phyloP scores from a whole-genome alignment of 2,329 filamentous ascomycete genomes.

The Alternaria solani region DNA sequence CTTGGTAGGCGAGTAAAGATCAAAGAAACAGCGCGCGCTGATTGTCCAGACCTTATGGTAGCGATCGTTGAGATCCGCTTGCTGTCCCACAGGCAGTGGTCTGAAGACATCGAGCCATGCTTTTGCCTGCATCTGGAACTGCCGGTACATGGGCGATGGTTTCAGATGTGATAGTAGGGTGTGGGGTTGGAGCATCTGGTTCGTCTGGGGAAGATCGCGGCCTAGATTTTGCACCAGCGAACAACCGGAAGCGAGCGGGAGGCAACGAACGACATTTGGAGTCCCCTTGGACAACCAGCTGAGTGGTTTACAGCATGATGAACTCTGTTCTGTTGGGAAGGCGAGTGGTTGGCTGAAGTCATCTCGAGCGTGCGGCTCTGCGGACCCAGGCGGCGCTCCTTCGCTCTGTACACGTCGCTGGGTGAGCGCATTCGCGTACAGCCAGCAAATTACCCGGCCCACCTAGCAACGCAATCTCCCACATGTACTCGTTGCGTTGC shows the following conservation, averaged over 20 bases:
- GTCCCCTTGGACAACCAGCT: constrained; percentile 2
- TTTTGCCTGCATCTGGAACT: constrained; percentile 19
- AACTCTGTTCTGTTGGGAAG: constrained; percentile 22
- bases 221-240: constrained; percentile 11
- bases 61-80: neutral
- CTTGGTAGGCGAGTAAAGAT: neutral
- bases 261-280: constrained; percentile 16
- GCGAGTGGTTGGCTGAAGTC: constrained; percentile 12
- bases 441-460: constrained; percentile 14
- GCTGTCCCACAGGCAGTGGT: neutral
- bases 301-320: constrained; percentile 16
- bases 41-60: neutral
- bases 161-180: constrained; percentile 21
- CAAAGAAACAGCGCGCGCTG: neutral
- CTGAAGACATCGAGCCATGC: neutral
- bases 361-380: constrained; percentile 19
- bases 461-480: constrained; percentile 16
- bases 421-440: constrained; percentile 4
- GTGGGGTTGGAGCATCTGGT: constrained; percentile 22
- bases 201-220: constrained; percentile 24
- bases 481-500: constrained; percentile 6
- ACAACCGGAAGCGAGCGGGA: constrained; percentile 17
- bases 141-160: constrained; percentile 13
- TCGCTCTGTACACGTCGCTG: constrained; percentile 4
- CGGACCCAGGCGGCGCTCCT: constrained; percentile 11